Percentiles rank a stretch among this genome's conserved stretches.
Conservation (phyloP, 2,329 filamentous ascomycete species). For the Nothophoma quercina region DNA sequence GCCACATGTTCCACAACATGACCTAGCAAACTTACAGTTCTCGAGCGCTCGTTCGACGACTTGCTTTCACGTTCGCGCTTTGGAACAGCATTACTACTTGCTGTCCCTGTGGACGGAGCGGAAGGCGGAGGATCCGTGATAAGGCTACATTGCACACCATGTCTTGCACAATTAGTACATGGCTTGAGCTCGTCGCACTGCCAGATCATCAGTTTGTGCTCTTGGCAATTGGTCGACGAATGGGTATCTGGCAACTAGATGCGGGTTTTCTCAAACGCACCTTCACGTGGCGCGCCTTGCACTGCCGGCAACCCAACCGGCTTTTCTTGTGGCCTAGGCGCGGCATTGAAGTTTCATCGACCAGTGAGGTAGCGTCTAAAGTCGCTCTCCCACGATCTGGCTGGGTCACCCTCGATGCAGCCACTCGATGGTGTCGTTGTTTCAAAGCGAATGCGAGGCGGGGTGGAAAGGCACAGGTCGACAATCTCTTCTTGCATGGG, state of each 20-base stretch:
- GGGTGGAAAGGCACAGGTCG: constrained; percentile 20
- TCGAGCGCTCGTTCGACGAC: constrained; percentile 18
- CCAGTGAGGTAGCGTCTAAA: constrained; percentile 17
- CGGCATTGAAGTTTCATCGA: constrained; percentile 36
- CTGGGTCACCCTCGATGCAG: constrained; percentile 12
- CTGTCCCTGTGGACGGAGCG: constrained; percentile 18
- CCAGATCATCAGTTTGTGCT: constrained; percentile 1
- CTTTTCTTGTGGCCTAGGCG: constrained; percentile 50
- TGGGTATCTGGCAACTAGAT: constrained; percentile 1
- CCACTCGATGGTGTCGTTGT: constrained; percentile 18
- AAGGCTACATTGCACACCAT: constrained; percentile 48
- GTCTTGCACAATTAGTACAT: constrained; percentile 48
- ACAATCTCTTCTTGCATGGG: constrained; percentile 23
- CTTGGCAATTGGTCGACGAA: not conserved
- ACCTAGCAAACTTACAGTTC: constrained; percentile 23
- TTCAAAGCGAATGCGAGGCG: constrained; percentile 33
- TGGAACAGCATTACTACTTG: constrained; percentile 18
- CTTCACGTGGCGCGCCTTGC: constrained; percentile 50
- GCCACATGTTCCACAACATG: not conserved
- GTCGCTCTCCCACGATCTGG: constrained; percentile 16
- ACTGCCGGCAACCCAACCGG: constrained; percentile 44
- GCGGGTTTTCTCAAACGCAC: constrained; percentile 27
- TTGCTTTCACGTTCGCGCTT: constrained; percentile 25
- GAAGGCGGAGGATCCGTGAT: constrained; percentile 33
- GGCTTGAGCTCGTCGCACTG: constrained; percentile 51